phyloP scores from a whole-genome alignment of 768 basidiomycete species.

The Suillus americanus region DNA sequence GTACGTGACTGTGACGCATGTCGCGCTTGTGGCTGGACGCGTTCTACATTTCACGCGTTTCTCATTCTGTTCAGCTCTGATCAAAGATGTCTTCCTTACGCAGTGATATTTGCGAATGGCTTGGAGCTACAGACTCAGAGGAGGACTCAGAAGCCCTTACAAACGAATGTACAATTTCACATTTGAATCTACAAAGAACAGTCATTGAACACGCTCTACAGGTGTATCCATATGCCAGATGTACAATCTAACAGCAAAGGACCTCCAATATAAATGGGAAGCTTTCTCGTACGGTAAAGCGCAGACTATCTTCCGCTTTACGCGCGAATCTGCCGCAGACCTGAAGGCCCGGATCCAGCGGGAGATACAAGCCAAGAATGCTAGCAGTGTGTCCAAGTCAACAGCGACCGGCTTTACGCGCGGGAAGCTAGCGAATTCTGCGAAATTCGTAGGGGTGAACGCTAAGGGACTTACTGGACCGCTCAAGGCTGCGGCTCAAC shows the following conservation, averaged over 20 bases:
- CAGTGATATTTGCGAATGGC: slow-evolving; percentile 23
- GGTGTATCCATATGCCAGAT: slow-evolving; percentile 65
- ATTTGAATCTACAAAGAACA: neutral
- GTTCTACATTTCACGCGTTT: neutral
- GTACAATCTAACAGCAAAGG: slow-evolving; percentile 52
- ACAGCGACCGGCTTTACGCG: neutral
- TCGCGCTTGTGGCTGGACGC: slow-evolving; percentile 3
- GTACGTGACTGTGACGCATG: neutral
- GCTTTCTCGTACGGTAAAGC: slow-evolving; percentile 39
- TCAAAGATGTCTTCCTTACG: slow-evolving; percentile 24
- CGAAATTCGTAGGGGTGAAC: slow-evolving; percentile 12
- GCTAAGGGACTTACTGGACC: neutral
- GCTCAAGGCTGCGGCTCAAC: neutral
- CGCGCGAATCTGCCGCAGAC: slow-evolving; percentile 45
- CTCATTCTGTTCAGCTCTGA: neutral
- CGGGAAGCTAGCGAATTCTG: slow-evolving; percentile 9
- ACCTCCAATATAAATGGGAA: slow-evolving; percentile 70
- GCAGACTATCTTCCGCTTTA: slow-evolving; percentile 45
- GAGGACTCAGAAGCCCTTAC: slow-evolving; percentile 41
- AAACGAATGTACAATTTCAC: slow-evolving; percentile 48
- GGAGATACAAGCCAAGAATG: slow-evolving; percentile 25
- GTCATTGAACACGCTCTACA: slow-evolving; percentile 29
- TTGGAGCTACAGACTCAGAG: slow-evolving; percentile 27
- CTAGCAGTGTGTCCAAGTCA: slow-evolving; percentile 20
- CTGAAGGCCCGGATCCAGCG: slow-evolving; percentile 46